Evolutionary conservation across 2,329 filamentous ascomycete genomes (phyloP).

Genomic region (Colletotrichum sp.): DNA sequence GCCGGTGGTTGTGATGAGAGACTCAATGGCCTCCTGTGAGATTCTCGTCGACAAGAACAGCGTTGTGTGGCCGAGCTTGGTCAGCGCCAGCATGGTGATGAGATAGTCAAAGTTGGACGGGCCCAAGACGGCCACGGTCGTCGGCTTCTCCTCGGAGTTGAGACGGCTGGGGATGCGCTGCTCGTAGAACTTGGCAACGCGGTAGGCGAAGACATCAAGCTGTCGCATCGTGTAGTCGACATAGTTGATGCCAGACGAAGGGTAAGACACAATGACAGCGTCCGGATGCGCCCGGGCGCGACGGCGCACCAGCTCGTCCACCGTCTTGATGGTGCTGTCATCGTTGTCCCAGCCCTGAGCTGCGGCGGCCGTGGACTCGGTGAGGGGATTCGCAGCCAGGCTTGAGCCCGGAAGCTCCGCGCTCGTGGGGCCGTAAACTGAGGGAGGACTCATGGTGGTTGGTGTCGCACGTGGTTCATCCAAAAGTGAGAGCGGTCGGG

Average conservation of each 20-base stretch:
- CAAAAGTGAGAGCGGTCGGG: neutral
- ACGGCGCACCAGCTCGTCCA: constrained; percentile 29
- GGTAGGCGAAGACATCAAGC: constrained; percentile 42
- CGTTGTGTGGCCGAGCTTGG: constrained; percentile 58
- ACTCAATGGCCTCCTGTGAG: constrained; percentile 34
- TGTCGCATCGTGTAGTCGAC: constrained; percentile 51
- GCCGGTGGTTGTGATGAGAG: constrained; percentile 29
- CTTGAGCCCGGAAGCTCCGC: constrained; percentile 3
- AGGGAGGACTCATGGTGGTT: constrained; percentile 17
- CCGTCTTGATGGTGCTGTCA: constrained; percentile 25
- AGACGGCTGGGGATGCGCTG: constrained; percentile 23
- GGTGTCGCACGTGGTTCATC: neutral
- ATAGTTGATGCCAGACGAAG: constrained; percentile 46
- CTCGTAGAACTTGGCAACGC: constrained; percentile 30
- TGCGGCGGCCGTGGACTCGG: neutral
- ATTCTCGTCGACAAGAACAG: constrained; percentile 40
- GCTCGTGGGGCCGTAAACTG: constrained; percentile 20
- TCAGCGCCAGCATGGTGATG: constrained; percentile 57
- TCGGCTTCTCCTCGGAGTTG: constrained; percentile 28
- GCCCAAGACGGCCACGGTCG: constrained; percentile 54
- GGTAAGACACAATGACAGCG: constrained; percentile 44
- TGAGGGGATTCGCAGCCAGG: neutral
- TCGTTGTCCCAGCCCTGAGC: constrained; percentile 11
- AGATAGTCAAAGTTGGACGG: constrained; percentile 60
- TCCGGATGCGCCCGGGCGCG: constrained; percentile 33